Evolutionary conservation across 2,329 filamentous ascomycete species (phyloP).

Genomic region (Xylaria sp.): DNA sequence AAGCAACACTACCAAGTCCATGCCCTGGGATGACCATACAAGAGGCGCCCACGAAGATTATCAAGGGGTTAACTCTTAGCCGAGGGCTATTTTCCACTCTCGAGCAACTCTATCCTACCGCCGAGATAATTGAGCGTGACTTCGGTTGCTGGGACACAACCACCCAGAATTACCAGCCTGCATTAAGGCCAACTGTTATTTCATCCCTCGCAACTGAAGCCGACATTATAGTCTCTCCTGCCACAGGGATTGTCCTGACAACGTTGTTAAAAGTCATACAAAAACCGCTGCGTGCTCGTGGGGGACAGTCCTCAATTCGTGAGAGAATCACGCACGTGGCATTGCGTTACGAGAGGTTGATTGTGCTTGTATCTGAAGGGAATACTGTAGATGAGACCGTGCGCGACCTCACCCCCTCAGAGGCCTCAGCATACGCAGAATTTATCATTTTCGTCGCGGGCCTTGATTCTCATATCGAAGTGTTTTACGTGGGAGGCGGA

Average conservation of each 20-base stretch:
- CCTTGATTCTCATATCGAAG: conserved; percentile 53
- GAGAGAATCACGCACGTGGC: conserved; percentile 65
- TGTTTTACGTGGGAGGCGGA: conserved; percentile 62
- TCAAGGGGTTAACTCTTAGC: conserved; percentile 63
- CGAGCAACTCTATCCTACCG: conserved; percentile 58
- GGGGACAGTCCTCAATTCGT: conserved; percentile 58
- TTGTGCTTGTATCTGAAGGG: conserved; percentile 73
- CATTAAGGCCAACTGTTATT: conserved; percentile 49
- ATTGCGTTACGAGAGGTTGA: conserved; percentile 71
- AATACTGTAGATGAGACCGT: conserved; percentile 56
- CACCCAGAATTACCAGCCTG: conserved; percentile 49
- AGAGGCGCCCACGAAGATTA: conserved; percentile 49
- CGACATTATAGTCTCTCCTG: conserved; percentile 77
- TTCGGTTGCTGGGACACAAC: conserved; percentile 56
- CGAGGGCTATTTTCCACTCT: conserved; percentile 62
- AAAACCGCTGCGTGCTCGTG: conserved; percentile 71
- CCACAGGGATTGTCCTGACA: conserved; percentile 74
- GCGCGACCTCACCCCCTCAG: conserved; percentile 52
- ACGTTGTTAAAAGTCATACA: conserved; percentile 79
- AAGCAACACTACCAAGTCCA: conserved; percentile 24
- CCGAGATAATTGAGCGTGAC: conserved; percentile 70
- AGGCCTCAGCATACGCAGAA: conserved; percentile 58
- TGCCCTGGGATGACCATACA: conserved; percentile 35
- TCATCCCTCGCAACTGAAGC: conserved; percentile 66
- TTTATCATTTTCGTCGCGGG: conserved; percentile 61